Evolutionary conservation across 1,284 basidiomycete species (phyloP).

Genomic region (Puccinia novopanici): DNA sequence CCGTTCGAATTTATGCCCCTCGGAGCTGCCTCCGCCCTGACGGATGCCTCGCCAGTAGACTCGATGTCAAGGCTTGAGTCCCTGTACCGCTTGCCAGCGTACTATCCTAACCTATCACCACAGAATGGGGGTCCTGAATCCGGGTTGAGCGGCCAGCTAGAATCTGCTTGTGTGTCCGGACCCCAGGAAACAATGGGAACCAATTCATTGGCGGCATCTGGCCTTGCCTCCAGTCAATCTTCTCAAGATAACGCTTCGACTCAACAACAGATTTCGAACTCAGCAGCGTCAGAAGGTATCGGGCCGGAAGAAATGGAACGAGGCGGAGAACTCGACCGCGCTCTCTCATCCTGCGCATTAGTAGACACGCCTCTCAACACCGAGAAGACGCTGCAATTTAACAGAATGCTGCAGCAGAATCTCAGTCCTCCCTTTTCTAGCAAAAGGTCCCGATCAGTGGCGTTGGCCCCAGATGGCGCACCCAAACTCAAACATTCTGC

Average conservation of each 20-base stretch:
- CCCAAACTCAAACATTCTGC: neutral
- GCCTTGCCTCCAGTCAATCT: neutral
- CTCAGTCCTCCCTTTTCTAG: neutral
- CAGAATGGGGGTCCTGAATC: neutral
- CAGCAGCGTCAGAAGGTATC: neutral
- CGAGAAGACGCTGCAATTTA: neutral
- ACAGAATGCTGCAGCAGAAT: neutral
- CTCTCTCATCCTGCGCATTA: slow-evolving; percentile 2
- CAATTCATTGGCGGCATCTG: neutral
- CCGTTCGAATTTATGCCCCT: neutral
- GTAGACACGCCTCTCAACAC: neutral
- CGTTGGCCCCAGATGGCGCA: neutral
- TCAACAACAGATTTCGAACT: neutral
- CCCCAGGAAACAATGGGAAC: neutral
- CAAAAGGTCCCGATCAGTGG: neutral
- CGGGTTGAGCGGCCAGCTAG: neutral
- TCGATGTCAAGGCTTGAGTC: neutral
- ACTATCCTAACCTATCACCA: neutral
- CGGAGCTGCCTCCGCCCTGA: neutral
- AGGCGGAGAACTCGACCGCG: neutral
- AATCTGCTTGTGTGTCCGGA: neutral
- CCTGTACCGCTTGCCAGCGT: neutral
- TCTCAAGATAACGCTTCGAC: neutral
- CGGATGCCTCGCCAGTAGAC: neutral
- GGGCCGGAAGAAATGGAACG: neutral